Conservation (phyloP, 1,284 basidiomycete genomes). For the Ceratobasidium sp. region DNA sequence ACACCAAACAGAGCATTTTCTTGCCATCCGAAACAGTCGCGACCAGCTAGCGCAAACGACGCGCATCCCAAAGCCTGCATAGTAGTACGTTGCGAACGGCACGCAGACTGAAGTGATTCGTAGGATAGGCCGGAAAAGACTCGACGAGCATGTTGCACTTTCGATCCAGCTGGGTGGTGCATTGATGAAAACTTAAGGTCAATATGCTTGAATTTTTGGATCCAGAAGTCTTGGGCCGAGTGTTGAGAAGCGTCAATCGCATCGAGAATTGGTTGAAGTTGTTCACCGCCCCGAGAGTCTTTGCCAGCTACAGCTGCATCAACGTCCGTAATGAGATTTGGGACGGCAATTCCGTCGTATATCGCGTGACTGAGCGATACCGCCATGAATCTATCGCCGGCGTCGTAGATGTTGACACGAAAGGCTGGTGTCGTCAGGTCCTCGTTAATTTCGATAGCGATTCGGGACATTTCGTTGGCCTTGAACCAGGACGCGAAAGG, state of each 20-base stretch:
- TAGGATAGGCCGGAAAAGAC: constrained; percentile 3
- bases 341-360: constrained; percentile 29
- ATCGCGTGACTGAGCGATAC: constrained; percentile 31
- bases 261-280: constrained; percentile 24
- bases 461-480: background rate
- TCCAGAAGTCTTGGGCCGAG: constrained; percentile 19
- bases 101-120: constrained; percentile 11
- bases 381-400: constrained; percentile 13
- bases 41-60: constrained; percentile 54
- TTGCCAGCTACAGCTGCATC: background rate
- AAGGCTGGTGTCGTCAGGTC: constrained; percentile 22
- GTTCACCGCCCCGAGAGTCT: background rate
- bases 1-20: constrained; percentile 23
- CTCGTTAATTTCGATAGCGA: constrained; percentile 18
- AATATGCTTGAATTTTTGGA: constrained; percentile 3
- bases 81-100: constrained; percentile 54
- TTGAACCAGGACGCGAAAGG: constrained; percentile 11
- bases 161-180: background rate
- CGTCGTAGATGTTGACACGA: constrained; percentile 26
- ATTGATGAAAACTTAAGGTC: background rate
- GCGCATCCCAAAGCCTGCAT: constrained; percentile 60
- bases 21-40: constrained; percentile 19
- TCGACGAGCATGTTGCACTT: constrained; percentile 4
- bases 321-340: constrained; percentile 17
- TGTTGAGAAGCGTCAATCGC: background rate